Evolutionary conservation across 164 flowering plant genomes (phyloP), one percentile per base, ranked within the genome.

Genomic region (Platanus orientalis): DNA sequence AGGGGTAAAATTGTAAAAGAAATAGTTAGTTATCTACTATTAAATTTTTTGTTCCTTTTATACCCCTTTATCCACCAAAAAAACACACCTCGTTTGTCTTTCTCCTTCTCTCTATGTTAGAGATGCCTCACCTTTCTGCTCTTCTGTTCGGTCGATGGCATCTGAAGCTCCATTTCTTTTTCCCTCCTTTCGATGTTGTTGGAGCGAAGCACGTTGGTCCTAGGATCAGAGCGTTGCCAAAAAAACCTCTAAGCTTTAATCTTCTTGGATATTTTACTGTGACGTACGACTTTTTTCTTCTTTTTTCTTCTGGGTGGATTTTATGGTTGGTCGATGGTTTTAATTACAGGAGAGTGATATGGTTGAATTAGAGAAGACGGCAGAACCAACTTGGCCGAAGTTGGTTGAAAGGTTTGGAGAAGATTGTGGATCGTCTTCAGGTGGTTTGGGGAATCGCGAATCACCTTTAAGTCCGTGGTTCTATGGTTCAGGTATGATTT

Each of bases 401-500:
- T 62, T 93, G 74, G 98, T 90, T 17, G 97, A 78, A 73, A 97
- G 97, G 7, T n/a, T 59, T 93, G 71, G 98, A 93, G 85, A 88
- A 78, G 81, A 80, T 93, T 59, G 59, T 82, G 21, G 97, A 90
- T 76, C 76, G 80, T 30, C 61, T 88, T 63, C 61, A 64, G 39
- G 89, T 91, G 42, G 96, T 84, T 58, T 94, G 97, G 99, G 97
- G 99, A 9, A 75, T 89, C 11, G 88, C 92, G 60, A 80, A 79
- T 73, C 99, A 94, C 82, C 90, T 89, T 28, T 89, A 94, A 80
- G 45, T n/a, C n/a, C n/a, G n/a, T n/a, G n/a, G n/a, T n/a, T n/a
- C 87, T 6, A 97, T 91, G 21, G 90, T 94, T 49, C 97, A 91
- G 96, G 99, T 94, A 45, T 10, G 60, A 13, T 28, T 17, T 36